Conservation (phyloP, 2,329 filamentous ascomycete species). For the Apiospora koreana region DNA sequence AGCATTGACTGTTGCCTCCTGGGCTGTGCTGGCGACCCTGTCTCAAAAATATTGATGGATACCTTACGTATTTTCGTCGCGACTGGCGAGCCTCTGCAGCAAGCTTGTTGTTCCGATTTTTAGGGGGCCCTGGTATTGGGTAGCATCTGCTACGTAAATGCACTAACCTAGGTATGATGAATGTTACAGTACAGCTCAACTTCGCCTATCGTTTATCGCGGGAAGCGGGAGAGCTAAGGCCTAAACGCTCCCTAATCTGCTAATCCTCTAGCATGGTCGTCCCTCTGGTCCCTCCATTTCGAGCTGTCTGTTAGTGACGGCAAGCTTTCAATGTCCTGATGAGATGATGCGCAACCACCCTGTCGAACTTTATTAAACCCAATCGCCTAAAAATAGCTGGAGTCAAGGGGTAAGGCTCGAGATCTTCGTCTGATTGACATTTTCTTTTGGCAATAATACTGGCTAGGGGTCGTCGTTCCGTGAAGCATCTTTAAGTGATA, state of each 20-base stretch:
- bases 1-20: neutral
- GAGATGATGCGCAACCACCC: neutral
- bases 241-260: neutral
- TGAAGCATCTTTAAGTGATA: neutral
- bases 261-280: neutral
- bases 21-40: neutral
- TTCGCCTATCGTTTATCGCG: neutral
- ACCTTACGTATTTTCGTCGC: no score
- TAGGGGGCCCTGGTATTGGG: neutral
- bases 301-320: neutral
- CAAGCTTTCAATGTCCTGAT: neutral
- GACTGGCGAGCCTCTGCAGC: neutral
- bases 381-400: neutral
- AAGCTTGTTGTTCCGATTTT: neutral
- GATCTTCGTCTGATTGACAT: neutral
- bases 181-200: constrained; percentile 1
- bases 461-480: neutral
- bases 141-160: no score
- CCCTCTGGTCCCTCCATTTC: neutral
- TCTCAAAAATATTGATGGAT: neutral
- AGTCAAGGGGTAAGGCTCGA: neutral
- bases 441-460: neutral
- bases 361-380: neutral
- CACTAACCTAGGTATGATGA: neutral
- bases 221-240: neutral